A percentile compares a stretch with the other conserved stretches of the same genome.
Conservation (phyloP, 805 yeast species). For the Kodamaea sagamina region DNA sequence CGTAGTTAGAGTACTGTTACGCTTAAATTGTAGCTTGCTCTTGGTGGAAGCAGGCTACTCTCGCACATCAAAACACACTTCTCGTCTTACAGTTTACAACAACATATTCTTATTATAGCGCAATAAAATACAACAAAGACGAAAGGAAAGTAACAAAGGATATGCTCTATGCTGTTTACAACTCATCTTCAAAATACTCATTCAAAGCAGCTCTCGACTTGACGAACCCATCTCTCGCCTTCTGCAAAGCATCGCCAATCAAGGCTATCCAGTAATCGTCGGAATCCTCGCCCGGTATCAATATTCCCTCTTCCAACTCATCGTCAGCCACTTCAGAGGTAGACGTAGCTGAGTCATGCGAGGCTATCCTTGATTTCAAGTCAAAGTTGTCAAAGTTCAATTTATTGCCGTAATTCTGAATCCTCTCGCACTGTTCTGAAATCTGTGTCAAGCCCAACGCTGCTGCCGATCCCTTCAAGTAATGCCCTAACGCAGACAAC, state of each 20-base stretch:
- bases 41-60: too few species aligned
- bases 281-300: constrained; percentile 13
- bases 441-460: constrained; percentile 84
- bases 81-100: too few species aligned
- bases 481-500: constrained; percentile 82
- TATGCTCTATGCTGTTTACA: constrained; percentile 10
- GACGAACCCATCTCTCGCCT: constrained; percentile 52
- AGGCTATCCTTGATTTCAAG: constrained; percentile 24
- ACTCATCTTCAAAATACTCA: constrained; percentile 49
- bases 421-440: constrained; percentile 86
- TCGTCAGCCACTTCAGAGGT: constrained; percentile 14
- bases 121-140: constrained; percentile 1
- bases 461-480: constrained; percentile 92
- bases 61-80: too few species aligned
- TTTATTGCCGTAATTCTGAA: constrained; percentile 82
- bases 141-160: neutral
- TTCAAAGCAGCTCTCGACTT: constrained; percentile 53
- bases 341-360: constrained; percentile 16
- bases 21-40: too few species aligned
- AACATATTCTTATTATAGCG: neutral
- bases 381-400: constrained; percentile 41
- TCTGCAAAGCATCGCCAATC: constrained; percentile 53
- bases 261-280: constrained; percentile 45
- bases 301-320: constrained; percentile 20
- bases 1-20: too few species aligned